Evolutionary conservation across 495 filamentous ascomycete genomes (phyloP).

Genomic region (Aspergillus sparsus): DNA sequence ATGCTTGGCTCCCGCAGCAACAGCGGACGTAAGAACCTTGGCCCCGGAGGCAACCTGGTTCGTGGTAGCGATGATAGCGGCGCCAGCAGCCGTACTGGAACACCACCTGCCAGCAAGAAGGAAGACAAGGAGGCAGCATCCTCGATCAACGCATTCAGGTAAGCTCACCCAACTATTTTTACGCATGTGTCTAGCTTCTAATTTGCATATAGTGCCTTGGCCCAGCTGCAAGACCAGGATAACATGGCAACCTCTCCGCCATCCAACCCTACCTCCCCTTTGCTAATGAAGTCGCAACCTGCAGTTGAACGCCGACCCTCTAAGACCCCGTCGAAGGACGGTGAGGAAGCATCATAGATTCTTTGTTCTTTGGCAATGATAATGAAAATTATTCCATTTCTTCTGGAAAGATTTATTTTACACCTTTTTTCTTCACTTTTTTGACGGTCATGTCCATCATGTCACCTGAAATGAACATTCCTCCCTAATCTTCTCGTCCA

Average conservation of each 20-base stretch:
- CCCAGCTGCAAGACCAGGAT: slow-evolving; percentile 55
- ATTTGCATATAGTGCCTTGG: slow-evolving; percentile 53
- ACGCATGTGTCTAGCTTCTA: slow-evolving; percentile 22
- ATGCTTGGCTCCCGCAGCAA: slow-evolving; percentile 80
- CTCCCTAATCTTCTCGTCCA: slow-evolving; percentile 31
- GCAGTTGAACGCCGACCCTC: slow-evolving; percentile 49
- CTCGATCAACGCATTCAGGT: slow-evolving; percentile 90
- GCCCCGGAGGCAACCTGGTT: slow-evolving; percentile 67
- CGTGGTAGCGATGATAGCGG: slow-evolving; percentile 76
- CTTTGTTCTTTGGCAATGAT: slow-evolving; percentile 44
- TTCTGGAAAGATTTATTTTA: slow-evolving; percentile 43
- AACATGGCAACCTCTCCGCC: slow-evolving; percentile 61
- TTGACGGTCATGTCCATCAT: slow-evolving; percentile 29
- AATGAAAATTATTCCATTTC: slow-evolving; percentile 45
- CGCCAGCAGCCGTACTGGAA: slow-evolving; percentile 83
- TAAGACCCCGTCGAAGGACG: slow-evolving; percentile 52
- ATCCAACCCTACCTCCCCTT: slow-evolving; percentile 59
- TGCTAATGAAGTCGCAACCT: slow-evolving; percentile 54
- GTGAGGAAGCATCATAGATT: slow-evolving; percentile 50
- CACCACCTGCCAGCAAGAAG: slow-evolving; percentile 71
- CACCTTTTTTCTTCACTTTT: slow-evolving; percentile 27
- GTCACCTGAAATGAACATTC: slow-evolving; percentile 26
- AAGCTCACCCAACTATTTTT: slow-evolving; percentile 24
- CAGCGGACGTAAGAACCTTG: slow-evolving; percentile 75
- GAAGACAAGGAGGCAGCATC: slow-evolving; percentile 66